These are phyloP conservation scores for Pythium myriotylum DNA, from an alignment of 352 stramenopile species.

Conservation along the genomic window DNA sequence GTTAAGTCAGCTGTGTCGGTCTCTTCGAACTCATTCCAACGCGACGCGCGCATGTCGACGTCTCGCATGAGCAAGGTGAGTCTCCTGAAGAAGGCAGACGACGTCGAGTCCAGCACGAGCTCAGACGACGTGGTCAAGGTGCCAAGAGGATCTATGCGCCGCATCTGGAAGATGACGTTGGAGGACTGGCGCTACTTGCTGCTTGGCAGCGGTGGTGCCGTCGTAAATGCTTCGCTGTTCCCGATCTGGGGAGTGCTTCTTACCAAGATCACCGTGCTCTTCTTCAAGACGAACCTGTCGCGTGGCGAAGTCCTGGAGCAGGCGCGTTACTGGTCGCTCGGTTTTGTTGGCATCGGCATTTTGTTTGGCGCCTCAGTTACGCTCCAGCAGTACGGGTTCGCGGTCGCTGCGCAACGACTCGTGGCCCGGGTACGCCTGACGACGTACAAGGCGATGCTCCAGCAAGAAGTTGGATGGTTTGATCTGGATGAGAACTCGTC, in stretches of 20 bases:
- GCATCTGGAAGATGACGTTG: slow-evolving; percentile 38
- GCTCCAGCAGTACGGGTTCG: slow-evolving; percentile 44
- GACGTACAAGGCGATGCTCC: slow-evolving; percentile 49
- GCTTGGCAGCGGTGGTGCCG: slow-evolving; percentile 24
- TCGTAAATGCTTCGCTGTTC: slow-evolving; percentile 39
- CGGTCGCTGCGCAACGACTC: slow-evolving; percentile 38
- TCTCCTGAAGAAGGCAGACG: background rate
- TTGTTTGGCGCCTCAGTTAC: slow-evolving; percentile 29
- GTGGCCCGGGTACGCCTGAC: slow-evolving; percentile 33
- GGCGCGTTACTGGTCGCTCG: slow-evolving; percentile 31
- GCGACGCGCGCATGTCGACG: slow-evolving; percentile 2
- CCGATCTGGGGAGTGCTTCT: slow-evolving; percentile 47
- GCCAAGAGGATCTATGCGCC: slow-evolving; percentile 12
- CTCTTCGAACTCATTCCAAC: background rate
- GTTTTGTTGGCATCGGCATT: slow-evolving; percentile 36
- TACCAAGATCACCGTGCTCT: slow-evolving; percentile 42
- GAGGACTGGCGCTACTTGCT: slow-evolving; percentile 34
- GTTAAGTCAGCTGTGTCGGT: slow-evolving; percentile 10
- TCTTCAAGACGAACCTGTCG: slow-evolving; percentile 30
- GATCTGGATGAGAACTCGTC: slow-evolving; percentile 57
- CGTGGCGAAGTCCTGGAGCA: slow-evolving; percentile 30
- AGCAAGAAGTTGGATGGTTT: slow-evolving; percentile 74
- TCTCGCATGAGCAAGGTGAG: background rate
- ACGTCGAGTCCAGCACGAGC: background rate
- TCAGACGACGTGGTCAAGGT: background rate